Conservation (phyloP, 768 basidiomycete species). For the Cystofilobasidium bisporidii region DNA sequence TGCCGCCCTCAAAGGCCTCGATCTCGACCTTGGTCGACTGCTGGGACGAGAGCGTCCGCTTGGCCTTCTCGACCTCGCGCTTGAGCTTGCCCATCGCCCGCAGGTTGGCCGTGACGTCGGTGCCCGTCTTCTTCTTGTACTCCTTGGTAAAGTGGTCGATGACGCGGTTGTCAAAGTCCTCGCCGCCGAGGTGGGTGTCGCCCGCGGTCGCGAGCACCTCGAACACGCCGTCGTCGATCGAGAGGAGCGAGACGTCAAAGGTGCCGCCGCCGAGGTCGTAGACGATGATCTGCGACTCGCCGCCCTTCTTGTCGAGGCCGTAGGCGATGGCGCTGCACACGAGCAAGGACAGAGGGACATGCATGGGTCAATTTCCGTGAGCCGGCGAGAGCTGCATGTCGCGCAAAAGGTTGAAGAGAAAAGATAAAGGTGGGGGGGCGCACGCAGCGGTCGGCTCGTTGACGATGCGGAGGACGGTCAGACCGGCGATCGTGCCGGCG, state of each 20-base stretch:
- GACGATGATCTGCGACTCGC: conserved; percentile 90
- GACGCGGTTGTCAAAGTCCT: conserved; percentile 90
- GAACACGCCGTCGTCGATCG: conserved; percentile 83
- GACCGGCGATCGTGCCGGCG: conserved; percentile 87
- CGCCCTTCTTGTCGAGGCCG: conserved; percentile 87
- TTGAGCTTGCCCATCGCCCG: conserved; percentile 83
- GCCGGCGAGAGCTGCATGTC: no score
- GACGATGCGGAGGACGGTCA: conserved; percentile 91
- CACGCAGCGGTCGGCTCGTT: conserved; percentile 89
- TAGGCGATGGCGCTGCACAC: conserved; percentile 46
- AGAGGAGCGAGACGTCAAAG: conserved; percentile 94
- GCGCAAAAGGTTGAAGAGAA: no score
- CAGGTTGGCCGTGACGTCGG: conserved; percentile 67
- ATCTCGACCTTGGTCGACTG: conserved; percentile 88
- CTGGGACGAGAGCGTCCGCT: conserved; percentile 83
- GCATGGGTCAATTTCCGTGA: no score
- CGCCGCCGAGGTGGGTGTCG: conserved; percentile 89
- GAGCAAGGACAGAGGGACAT: background rate
- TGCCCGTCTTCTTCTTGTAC: conserved; percentile 87
- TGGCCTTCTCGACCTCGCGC: conserved; percentile 88
- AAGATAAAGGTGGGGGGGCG: no score
- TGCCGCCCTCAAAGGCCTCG: conserved; percentile 88
- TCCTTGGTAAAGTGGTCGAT: conserved; percentile 80
- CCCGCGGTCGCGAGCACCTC: conserved; percentile 84
- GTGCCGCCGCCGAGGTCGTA: conserved; percentile 98